These are phyloP conservation scores for Penicillium sclerotigenum DNA, from an alignment of 2,329 filamentous ascomycete genomes.

Conservation along the genomic window DNA sequence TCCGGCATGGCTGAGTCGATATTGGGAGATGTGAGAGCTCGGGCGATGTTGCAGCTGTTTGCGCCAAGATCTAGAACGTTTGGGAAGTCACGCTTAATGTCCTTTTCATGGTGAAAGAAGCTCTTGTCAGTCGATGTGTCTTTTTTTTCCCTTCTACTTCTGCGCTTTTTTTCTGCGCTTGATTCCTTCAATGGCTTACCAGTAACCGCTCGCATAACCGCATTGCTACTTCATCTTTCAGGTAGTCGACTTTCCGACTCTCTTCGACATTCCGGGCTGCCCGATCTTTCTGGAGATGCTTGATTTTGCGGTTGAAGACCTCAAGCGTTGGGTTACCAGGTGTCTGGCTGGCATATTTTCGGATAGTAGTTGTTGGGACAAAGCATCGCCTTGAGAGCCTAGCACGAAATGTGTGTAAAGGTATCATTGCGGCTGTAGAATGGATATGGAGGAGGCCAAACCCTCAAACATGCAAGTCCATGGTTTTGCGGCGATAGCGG, in stretches of 20 bases:
- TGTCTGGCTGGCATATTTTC: slow-evolving; percentile 73
- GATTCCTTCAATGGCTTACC: slow-evolving; percentile 45
- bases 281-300: slow-evolving; percentile 89
- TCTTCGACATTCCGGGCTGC: slow-evolving; percentile 67
- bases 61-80: slow-evolving; percentile 88
- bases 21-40: slow-evolving; percentile 68
- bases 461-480: slow-evolving; percentile 2
- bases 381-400: slow-evolving; percentile 16
- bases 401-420: slow-evolving; percentile 17
- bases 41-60: slow-evolving; percentile 91
- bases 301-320: slow-evolving; percentile 84
- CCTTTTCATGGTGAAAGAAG: slow-evolving; percentile 42
- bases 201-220: slow-evolving; percentile 82
- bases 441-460: slow-evolving; percentile 1
- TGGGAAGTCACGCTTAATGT: slow-evolving; percentile 86
- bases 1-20: slow-evolving; percentile 54
- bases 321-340: slow-evolving; percentile 75
- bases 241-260: slow-evolving; percentile 81
- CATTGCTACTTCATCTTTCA: slow-evolving; percentile 86
- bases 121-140: slow-evolving; percentile 1
- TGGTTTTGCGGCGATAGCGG: slow-evolving; percentile 2
- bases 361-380: slow-evolving; percentile 13
- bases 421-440: slow-evolving; percentile 15
- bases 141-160: neutral
- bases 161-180: neutral